A percentile compares a stretch with the other conserved stretches of the same genome.
Evolutionary conservation across 2,329 filamentous ascomycete species (phyloP).

Genomic region (Geosmithia flava): DNA sequence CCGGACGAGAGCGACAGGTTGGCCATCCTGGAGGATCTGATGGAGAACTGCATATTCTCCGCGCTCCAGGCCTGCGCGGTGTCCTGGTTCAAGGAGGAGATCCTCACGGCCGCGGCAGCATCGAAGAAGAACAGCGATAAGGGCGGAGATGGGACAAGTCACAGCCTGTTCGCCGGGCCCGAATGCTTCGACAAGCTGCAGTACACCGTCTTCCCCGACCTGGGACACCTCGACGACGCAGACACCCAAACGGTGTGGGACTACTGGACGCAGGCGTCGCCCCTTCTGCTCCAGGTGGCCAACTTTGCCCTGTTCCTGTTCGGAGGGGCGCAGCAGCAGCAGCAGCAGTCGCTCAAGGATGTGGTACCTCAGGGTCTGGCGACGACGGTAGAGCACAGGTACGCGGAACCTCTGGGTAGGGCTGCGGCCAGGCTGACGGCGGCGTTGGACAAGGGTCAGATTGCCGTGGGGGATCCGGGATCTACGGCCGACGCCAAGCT

Average conservation of each 20-base stretch:
- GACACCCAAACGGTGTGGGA: slow-evolving; percentile 31
- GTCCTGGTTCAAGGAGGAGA: slow-evolving; percentile 51
- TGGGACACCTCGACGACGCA: slow-evolving; percentile 31
- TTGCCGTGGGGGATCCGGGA: slow-evolving; percentile 13
- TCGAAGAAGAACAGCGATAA: slow-evolving; percentile 2
- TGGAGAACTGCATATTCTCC: slow-evolving; percentile 54
- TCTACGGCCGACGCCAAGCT: slow-evolving; percentile 16
- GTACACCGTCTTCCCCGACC: slow-evolving; percentile 47
- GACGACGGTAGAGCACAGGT: slow-evolving; percentile 44
- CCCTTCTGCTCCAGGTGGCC: slow-evolving; percentile 45
- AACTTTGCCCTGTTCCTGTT: slow-evolving; percentile 50
- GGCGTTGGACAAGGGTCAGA: slow-evolving; percentile 17
- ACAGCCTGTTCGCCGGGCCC: slow-evolving; percentile 32
- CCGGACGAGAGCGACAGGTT: slow-evolving; percentile 46
- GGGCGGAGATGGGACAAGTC: slow-evolving; percentile 6
- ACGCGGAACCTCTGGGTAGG: slow-evolving; percentile 38
- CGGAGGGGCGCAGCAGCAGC: slow-evolving; percentile 12
- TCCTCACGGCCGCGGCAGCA: slow-evolving; percentile 30
- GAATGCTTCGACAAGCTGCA: slow-evolving; percentile 48
- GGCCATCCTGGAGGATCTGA: slow-evolving; percentile 49
- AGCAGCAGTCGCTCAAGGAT: slow-evolving; percentile 23
- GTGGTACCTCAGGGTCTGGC: slow-evolving; percentile 44
- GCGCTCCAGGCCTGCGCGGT: slow-evolving; percentile 50
- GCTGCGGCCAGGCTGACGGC: slow-evolving; percentile 24
- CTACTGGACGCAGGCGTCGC: slow-evolving; percentile 37